Base-by-base conservation (phyloP, 176 grass and related monocot genomes). In the Themeda triandra region DNA sequence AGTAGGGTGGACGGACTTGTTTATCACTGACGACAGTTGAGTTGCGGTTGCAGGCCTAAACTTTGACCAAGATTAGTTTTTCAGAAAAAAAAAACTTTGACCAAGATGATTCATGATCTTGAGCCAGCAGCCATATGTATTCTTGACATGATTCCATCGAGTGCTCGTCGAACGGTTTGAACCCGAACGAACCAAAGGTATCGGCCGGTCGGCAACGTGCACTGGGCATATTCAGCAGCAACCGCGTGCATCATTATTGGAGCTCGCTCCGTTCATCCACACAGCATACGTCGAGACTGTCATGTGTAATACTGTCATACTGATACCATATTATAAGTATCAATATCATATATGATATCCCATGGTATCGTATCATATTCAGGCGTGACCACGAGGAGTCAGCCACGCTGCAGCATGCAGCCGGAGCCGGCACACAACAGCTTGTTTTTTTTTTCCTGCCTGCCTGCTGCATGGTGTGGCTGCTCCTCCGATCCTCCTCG, bases 371-470 rank as follows among this genome's bases (percentile, higher is more conserved):
- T 49, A 80, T 63, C 56, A 66, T 81, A 85, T 70, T 81, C 14
- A 71, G 77, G 75, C 77, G 37, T 37, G 73, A 63, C 35, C 79
- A 86, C 37, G 74, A 86, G 71, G 63, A 81, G 81, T 81, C 41
- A 71, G 70, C 63, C 63, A 71, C 80, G 48, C 44, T 15, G 40
- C 40, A 41, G 40, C 40, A 41, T 41, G 8, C 44, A 46, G 44
- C 44, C 41, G 40, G 40, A 41, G 40, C 41, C 13, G 44, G 44
- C 13, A 44, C 69, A 63, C 39, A 31, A 84, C 81, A 84, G 69
- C 35, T 79, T 59, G 37, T 75, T 54, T 32, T 76, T 2, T 36
- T 23, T 18, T 2, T 19, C 36, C 31, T 18, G 30, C 30, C 6
- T 17, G 17, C 32, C 29, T 64, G 62, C 8, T 31, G 56, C 23